Conservation (phyloP, 805 yeast species). For the Saturnispora mendoncae region DNA sequence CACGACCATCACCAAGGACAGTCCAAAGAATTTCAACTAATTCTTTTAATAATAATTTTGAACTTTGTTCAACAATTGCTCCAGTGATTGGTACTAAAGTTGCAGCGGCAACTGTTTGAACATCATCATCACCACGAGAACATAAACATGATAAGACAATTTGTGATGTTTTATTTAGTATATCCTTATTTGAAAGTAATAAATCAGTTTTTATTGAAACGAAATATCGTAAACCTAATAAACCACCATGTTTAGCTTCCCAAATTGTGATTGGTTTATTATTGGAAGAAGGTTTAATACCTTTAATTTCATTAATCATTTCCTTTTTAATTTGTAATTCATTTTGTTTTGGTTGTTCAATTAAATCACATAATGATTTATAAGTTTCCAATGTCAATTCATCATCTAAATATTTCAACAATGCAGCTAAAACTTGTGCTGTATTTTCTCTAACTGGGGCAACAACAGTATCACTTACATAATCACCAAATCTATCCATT, state of each 20-base stretch:
- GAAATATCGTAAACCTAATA: slow-evolving; percentile 85
- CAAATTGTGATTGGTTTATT: slow-evolving; percentile 48
- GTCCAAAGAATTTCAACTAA: slow-evolving; percentile 77
- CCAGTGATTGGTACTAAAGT: slow-evolving; percentile 79
- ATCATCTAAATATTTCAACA: slow-evolving; percentile 63
- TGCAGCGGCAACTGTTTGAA: slow-evolving; percentile 93
- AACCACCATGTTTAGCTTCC: slow-evolving; percentile 99
- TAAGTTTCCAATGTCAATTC: slow-evolving; percentile 55
- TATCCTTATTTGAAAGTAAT: slow-evolving; percentile 46
- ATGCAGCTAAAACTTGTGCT: slow-evolving; percentile 88
- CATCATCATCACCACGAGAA: slow-evolving; percentile 96
- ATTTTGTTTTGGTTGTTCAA: slow-evolving; percentile 40
- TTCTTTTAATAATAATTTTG: slow-evolving; percentile 40
- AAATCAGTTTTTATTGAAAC: slow-evolving; percentile 83
- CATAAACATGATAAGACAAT: slow-evolving; percentile 88
- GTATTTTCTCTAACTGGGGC: slow-evolving; percentile 98
- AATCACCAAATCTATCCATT: slow-evolving; percentile 92
- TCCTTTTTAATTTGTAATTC: slow-evolving; percentile 21
- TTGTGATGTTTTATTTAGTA: slow-evolving; percentile 62
- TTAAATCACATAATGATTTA: slow-evolving; percentile 54
- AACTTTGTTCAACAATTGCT: slow-evolving; percentile 15
- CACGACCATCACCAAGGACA: slow-evolving; percentile 73
- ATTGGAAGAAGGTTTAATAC: slow-evolving; percentile 9
- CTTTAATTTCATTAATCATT: slow-evolving; percentile 14
- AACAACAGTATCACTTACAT: slow-evolving; percentile 92